phyloP scores from a whole-genome alignment of 441 rosid genomes.

The Populus hybrid region DNA sequence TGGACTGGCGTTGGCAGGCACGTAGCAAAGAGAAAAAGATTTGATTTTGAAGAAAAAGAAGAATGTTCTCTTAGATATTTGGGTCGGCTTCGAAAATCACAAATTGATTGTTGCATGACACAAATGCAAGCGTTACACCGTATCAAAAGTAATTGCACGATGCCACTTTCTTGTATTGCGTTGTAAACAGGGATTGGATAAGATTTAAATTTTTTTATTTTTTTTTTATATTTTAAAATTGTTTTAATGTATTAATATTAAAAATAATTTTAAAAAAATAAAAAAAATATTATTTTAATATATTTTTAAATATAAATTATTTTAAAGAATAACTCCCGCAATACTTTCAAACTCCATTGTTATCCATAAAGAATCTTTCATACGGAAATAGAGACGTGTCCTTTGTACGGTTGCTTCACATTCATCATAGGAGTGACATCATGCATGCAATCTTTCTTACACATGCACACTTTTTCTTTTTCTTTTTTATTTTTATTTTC shows the following conservation, averaged over 20 bases:
- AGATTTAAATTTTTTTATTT: no score
- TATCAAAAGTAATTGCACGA: conserved; percentile 2
- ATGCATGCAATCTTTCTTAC: not conserved
- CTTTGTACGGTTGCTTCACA: conserved; percentile 23
- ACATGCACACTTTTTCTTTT: not conserved
- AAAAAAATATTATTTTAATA: no score
- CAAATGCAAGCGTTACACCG: not conserved
- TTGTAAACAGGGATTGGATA: no score
- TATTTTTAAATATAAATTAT: no score
- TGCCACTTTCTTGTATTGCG: not conserved
- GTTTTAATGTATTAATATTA: no score
- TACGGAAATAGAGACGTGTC: conserved; percentile 23
- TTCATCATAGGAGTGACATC: not conserved
- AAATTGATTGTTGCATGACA: conserved; percentile 4
- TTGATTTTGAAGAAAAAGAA: conserved; percentile 20
- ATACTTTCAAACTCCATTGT: no score
- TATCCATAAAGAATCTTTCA: conserved; percentile 22
- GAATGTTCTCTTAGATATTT: conserved; percentile 36
- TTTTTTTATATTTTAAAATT: no score
- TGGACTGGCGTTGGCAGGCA: not conserved
- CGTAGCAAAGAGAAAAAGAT: not conserved
- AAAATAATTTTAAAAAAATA: no score
- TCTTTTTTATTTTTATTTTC: not conserved
- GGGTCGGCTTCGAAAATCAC: conserved; percentile 27
- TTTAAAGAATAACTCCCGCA: no score